Evolutionary conservation across 2,329 filamentous ascomycete genomes (phyloP), one percentile per base, ranked within the genome.

Genomic region (Arthrobotrys megalospora): DNA sequence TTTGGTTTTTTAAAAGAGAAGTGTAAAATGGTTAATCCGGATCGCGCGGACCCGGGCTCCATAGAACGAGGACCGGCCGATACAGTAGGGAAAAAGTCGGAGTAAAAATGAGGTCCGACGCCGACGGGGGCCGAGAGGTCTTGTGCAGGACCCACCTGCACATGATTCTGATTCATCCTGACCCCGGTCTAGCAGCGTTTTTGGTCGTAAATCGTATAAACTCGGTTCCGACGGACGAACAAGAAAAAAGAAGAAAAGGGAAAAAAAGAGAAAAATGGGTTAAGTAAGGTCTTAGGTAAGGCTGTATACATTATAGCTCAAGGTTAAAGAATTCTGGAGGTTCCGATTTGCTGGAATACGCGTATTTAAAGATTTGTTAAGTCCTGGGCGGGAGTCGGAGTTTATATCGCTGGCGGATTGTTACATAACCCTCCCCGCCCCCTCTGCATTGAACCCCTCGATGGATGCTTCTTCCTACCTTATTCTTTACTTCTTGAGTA

Each of bases 1-100:
- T 28, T 28, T n/a, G n/a, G n/a, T n/a, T n/a, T 2, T 28, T 28
- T 28, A 28, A 28, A 28, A 28, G 24, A 28, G n/a, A n/a, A n/a
- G 2, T 28, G 36, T 38, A 38, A 38, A 38, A 38, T 38, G 36
- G 28, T 52, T 66, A 41, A 55, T 64, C 45, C 68, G 68, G 68
- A 64, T 45, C 34, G 58, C 68, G 68, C 68, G 68, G 47, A 36
- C 47, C 55, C 68, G 68, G 68, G 53, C 24, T n/a, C n/a, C 3
- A 55, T 36, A 6, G 28, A 19, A 19, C 1, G 28, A 36, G 6
- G 3, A 36, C 68, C 68, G 68, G 68, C 68, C 68, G 68, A 58
- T 43, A 62, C 41, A 32, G 47, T 11, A 4, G 47, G 55, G 55
- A 19, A 12, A 14, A 52, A 41, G 58, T 63, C 58, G 58, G 58